phyloP scores from a whole-genome alignment of 83 land plant genomes.

The Picea abies region DNA sequence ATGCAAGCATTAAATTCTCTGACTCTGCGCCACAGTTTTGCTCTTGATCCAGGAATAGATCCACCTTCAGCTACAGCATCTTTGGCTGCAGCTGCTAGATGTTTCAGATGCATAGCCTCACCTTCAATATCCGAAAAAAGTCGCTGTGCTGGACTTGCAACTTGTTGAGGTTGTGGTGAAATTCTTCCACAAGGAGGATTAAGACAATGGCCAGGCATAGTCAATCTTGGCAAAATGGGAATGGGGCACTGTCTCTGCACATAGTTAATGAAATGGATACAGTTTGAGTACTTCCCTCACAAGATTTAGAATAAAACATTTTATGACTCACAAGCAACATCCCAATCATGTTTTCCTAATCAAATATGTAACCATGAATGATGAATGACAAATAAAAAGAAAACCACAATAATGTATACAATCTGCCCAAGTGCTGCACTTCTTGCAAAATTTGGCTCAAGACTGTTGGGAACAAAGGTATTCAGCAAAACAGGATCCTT shows the following conservation, averaged over 20 bases:
- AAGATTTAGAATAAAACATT: not conserved
- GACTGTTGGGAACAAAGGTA: not conserved
- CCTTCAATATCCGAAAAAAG: slow-evolving; percentile 66
- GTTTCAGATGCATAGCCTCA: slow-evolving; percentile 90
- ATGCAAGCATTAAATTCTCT: slow-evolving; percentile 99
- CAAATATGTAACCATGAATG: slow-evolving; percentile 5
- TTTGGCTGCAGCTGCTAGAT: slow-evolving; percentile 93
- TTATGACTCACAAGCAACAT: slow-evolving; percentile 4
- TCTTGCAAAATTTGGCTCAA: not conserved
- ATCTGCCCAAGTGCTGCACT: too few species aligned
- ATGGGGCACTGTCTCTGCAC: slow-evolving; percentile 88
- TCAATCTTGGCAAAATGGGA: slow-evolving; percentile 88
- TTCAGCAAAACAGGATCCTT: not conserved
- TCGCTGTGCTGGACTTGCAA: slow-evolving; percentile 44
- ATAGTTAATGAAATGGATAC: not conserved
- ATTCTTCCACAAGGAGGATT: slow-evolving; percentile 98
- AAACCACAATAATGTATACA: too few species aligned
- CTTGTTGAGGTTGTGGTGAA: slow-evolving; percentile 34
- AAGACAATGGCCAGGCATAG: slow-evolving; percentile 97
- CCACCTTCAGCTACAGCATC: slow-evolving; percentile 99
- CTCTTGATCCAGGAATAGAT: slow-evolving; percentile 94
- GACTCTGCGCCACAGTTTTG: slow-evolving; percentile 95
- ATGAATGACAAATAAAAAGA: not conserved
- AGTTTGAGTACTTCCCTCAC: too few species aligned
- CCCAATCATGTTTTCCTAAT: not conserved